Percentiles rank a stretch among this genome's conserved stretches.
phyloP scores from a whole-genome alignment of 2,329 filamentous ascomycete genomes.

The Remersonia thermophila region DNA sequence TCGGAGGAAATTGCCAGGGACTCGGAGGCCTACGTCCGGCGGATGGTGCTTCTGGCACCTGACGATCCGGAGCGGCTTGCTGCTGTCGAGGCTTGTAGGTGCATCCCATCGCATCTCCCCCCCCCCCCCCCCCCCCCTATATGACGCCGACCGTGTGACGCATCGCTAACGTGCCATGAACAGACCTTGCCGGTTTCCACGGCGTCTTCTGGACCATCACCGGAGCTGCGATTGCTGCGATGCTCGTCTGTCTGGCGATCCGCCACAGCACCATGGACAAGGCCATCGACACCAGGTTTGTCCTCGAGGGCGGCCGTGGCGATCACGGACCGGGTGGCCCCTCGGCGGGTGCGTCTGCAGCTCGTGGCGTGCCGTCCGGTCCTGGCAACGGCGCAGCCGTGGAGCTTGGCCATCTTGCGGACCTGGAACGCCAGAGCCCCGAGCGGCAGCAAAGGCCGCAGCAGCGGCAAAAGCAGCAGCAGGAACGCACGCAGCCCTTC shows the following conservation, averaged over 20 bases:
- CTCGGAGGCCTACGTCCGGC: slow-evolving; percentile 18
- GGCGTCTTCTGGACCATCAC: slow-evolving; percentile 19
- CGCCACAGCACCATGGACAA: slow-evolving; percentile 18
- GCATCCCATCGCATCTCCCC: too few relatives aligned
- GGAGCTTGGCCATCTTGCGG: too few relatives aligned
- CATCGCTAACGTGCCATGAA: neutral
- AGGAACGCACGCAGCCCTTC: too few relatives aligned
- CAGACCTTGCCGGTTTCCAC: slow-evolving; percentile 17
- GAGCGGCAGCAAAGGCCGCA: too few relatives aligned
- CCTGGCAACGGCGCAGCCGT: too few relatives aligned
- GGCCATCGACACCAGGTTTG: slow-evolving; percentile 15
- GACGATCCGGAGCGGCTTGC: slow-evolving; percentile 13
- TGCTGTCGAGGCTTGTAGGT: slow-evolving; percentile 16
- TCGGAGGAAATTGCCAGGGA: slow-evolving; percentile 21
- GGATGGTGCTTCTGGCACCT: slow-evolving; percentile 14
- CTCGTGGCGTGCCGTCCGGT: too few relatives aligned
- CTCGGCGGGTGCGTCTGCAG: too few relatives aligned
- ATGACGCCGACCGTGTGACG: neutral
- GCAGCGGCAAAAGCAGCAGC: too few relatives aligned
- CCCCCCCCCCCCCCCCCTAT: neutral
- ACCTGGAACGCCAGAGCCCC: too few relatives aligned
- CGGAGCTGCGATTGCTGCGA: slow-evolving; percentile 9
- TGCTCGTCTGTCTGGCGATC: slow-evolving; percentile 15
- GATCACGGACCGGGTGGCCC: too few relatives aligned
- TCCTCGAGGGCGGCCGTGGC: slow-evolving; percentile 16